Evolutionary conservation across 495 filamentous ascomycete species (phyloP), one percentile per base, ranked within the genome.

Genomic region (Aspergillus indologenus): DNA sequence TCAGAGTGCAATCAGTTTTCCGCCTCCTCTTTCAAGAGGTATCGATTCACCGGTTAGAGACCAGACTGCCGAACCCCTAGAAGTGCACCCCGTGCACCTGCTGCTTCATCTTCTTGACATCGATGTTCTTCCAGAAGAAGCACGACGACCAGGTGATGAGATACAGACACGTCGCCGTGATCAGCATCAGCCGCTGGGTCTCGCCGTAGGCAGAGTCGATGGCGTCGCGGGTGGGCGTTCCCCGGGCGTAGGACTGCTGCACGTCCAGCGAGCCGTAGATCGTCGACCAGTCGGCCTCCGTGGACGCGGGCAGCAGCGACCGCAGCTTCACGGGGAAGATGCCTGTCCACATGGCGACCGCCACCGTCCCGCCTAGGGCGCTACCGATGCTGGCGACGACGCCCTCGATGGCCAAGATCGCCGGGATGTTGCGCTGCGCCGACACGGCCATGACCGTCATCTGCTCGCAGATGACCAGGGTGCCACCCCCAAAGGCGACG

Each of bases 401-500:
- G 79, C 76, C 51, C 81, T 82, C 57, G 21, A 88, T 71, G 63
- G 88, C 85, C 8, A 75, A 72, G 22, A 69, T 61, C 29, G 80
- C 76, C 14, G 85, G 74, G 22, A 80, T 57, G 63, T 68, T 76
- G 54, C 74, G 73, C 67, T 88, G 82, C 74, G 51, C 85, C 78
- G 60, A 89, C 1, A 82, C 85, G 2, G 87, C 83, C 83, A 90
- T 85, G 63, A 82, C 81, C 3, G 87, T 84, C 60, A 90, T 84
- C 60, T 90, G 81, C 61, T 87, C 83, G 55, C 73, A 77, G 63
- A 90, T 84, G 53, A 90, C 68, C 12, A 85, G 67, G 1, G 79
- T 83, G 19, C 83, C 83, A 14, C 84, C 87, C 12, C 78, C 76
- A 42, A 91, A 77, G 34, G 86, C 83, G 58, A 90, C 86, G 71